Conservation (phyloP, 2,329 filamentous ascomycete genomes). For the Neoascochyta sp. region DNA sequence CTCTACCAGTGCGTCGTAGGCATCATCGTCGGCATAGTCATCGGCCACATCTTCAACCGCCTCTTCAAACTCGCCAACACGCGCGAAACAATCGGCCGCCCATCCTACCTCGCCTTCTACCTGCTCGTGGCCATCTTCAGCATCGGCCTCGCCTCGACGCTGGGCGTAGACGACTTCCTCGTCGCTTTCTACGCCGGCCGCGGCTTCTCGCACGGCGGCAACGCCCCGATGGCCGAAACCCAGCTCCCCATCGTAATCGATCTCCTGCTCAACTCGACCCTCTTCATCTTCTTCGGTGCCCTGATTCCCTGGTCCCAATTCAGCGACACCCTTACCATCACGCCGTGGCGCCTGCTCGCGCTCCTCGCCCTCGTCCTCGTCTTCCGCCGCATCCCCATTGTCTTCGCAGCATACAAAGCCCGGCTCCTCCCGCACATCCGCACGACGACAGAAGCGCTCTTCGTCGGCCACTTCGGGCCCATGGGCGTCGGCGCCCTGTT, state of each 20-base stretch:
- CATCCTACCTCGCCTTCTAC: constrained; percentile 55
- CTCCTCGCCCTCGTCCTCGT: constrained; percentile 50
- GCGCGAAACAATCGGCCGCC: constrained; percentile 46
- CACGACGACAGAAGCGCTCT: constrained; percentile 52
- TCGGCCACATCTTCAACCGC: constrained; percentile 49
- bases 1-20: constrained; percentile 55
- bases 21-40: constrained; percentile 44
- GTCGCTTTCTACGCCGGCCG: constrained; percentile 55
- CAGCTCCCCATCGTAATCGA: constrained; percentile 52
- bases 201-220: constrained; percentile 54
- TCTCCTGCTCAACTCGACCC: constrained; percentile 53
- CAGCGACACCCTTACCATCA: constrained; percentile 32
- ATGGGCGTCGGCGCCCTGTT: constrained; percentile 57
- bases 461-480: constrained; percentile 56
- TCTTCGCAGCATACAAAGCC: constrained; percentile 47
- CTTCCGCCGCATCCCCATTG: constrained; percentile 52
- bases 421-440: constrained; percentile 45
- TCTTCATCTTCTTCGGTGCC: constrained; percentile 57
- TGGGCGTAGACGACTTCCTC: constrained; percentile 56
- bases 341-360: constrained; percentile 43
- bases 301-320: constrained; percentile 53
- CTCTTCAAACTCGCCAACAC: constrained; percentile 48
- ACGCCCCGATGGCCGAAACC: constrained; percentile 47
- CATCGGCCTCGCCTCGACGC: constrained; percentile 50
- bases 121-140: constrained; percentile 52